Evolutionary conservation across 2,329 filamentous ascomycete species (phyloP), one percentile per base, ranked within the genome.

Genomic region (Cercospora canescens): DNA sequence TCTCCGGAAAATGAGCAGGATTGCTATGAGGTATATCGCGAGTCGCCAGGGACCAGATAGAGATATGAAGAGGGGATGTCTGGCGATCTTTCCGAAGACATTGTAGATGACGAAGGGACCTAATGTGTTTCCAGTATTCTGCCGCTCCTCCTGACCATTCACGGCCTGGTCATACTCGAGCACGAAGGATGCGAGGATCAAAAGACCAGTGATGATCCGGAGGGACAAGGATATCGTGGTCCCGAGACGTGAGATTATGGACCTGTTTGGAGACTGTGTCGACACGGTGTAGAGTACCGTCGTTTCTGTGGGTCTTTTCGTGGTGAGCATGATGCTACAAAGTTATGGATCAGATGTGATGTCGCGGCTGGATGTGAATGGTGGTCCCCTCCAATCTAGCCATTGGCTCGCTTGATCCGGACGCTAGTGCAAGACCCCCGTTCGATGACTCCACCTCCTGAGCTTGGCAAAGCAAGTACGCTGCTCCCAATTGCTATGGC

Each of bases 281-380:
- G 94, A 95, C 63, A 97, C 92, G 32, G 91, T 96, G 84, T 94
- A 98, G 71, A 92, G 91, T 76, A 92, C 89, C n/a, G 95, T 97
- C 2, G 93, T 96, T 55, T 92, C 90, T 26, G 95, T 83, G 12
- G 82, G 82, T 6, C 76, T 69, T 30, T 71, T 75, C 26, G 74
- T 73, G 11, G 73, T 72, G 56, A 79, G 72, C 74, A 76, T 78
- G 30, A 18, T 68, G 61, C 39, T 35, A 32, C 18, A 0, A 35
- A 32, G 18, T 24, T 14, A 6, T 24, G n/a, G 28, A 56, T 56
- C 2, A n/a, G 32, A 35, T 14, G 30, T 24, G 18, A 35, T 56
- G 52, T 56, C 28, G 18, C 9, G 24, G 21, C 24, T 52, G 45
- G 8, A 16, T 8, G 5, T 52, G 4, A 7, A 26, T 16, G 24